A percentile compares a stretch with the other conserved stretches of the same genome.
These are phyloP conservation scores for Candida dendrica DNA, from an alignment of 805 yeast species.

Conservation along the genomic window DNA sequence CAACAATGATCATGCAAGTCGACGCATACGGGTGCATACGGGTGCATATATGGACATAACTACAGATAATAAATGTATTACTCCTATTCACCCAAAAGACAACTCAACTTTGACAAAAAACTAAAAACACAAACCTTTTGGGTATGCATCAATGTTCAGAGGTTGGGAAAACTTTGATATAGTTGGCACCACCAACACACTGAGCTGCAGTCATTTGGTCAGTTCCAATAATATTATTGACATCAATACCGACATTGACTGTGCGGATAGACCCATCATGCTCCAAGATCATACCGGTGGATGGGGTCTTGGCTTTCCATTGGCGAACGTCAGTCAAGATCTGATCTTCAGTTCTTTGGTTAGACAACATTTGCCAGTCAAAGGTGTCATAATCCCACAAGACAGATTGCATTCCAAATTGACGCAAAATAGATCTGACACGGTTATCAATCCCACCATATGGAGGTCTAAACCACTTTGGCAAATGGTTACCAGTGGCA, in stretches of 20 bases:
- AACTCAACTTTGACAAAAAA: too few species aligned
- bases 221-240: constrained; percentile 46
- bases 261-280: constrained; percentile 72
- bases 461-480: constrained; percentile 94
- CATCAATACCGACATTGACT: constrained; percentile 59
- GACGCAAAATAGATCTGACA: constrained; percentile 68
- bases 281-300: constrained; percentile 69
- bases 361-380: constrained; percentile 74
- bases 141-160: background rate
- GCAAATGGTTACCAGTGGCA: constrained; percentile 81
- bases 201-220: constrained; percentile 72
- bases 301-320: constrained; percentile 36
- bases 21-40: too few species aligned
- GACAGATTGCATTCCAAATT: constrained; percentile 82
- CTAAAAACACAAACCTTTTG: too few species aligned
- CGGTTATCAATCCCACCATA: constrained; percentile 92
- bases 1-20: too few species aligned
- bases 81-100: too few species aligned
- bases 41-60: too few species aligned
- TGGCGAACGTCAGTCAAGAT: constrained; percentile 47
- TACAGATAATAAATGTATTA: too few species aligned
- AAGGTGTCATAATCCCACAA: constrained; percentile 89
- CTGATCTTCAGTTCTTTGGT: constrained; percentile 41
- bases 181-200: constrained; percentile 61
- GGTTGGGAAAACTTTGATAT: constrained; percentile 29